Base-by-base conservation (phyloP, 305 asterid genomes). In the Andrographis paniculata region DNA sequence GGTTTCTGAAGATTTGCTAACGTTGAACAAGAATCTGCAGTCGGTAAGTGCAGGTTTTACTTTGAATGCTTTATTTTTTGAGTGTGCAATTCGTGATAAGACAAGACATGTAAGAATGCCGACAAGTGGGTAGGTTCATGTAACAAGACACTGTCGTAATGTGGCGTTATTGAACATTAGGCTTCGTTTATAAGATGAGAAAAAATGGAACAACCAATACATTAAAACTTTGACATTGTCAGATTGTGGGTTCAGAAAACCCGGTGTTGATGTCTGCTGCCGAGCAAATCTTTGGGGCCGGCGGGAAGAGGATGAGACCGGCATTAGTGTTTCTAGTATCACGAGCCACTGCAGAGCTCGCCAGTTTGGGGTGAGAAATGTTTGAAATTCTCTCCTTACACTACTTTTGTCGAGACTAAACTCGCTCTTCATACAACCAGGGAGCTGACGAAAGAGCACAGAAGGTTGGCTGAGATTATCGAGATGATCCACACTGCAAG, bases 401-500 rank as follows among this genome's bases (percentile, higher is more conserved):
- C 10, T 18, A 17, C 46, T 42, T 42, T 19, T 17, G 46, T 42
- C 19, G 14, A 42, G n/a, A 9, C 46, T 19, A 42, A 8, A 42
- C 6, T 42, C 24, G 19, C 1, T 13, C 12, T 20, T 42, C 16
- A 1, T 13, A 5, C 14, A 0, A 56, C 55, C 77, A 91, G 99
- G 76, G 99, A 91, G 50, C 84, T 91, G 44, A 77, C 87, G 1
- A 80, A 59, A 60, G 85, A 91, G 59, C 99, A 91, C 50, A 78
- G 94, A 66, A 73, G 95, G 62, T 70, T 87, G 66, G 99, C 95
- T 13, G 99, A 91, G 72, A 91, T 91, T 60, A 91, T 91, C 54
- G 99, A 91, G 67, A 91, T 91, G 96, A 87, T 91, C 61, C 96
- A 91, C 68, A 91, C 99, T 14, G 99, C 99, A 45, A 86, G 95